Percentiles rank a stretch among this genome's conserved stretches.
Conservation (phyloP, 2,329 filamentous ascomycete genomes). For the Fusarium haematococcum region DNA sequence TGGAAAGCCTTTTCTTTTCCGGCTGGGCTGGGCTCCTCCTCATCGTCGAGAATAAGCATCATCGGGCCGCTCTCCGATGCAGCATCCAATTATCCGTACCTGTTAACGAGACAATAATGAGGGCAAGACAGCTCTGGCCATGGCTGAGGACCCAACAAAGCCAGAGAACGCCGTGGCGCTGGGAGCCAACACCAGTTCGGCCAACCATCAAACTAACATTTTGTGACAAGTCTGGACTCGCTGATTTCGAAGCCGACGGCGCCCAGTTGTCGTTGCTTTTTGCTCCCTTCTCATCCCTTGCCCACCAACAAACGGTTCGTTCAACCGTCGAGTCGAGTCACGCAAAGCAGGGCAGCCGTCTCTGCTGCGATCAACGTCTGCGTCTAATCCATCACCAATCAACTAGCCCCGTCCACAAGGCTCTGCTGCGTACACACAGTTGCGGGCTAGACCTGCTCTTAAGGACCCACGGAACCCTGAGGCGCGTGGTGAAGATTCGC, state of each 20-base stretch:
- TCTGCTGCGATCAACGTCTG: not conserved
- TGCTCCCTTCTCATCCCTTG: not conserved
- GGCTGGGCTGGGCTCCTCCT: not conserved
- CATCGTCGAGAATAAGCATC: conserved; percentile 11
- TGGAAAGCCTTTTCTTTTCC: not conserved
- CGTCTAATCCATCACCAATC: not conserved
- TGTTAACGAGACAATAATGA: conserved; percentile 20
- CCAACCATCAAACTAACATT: conserved; percentile 5
- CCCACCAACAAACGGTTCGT: not conserved
- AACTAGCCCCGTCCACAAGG: not conserved
- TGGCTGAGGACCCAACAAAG: conserved; percentile 14
- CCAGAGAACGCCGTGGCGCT: conserved; percentile 23
- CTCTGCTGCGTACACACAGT: not conserved
- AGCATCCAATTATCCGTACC: not conserved
- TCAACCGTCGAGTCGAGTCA: not conserved
- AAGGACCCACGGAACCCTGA: not conserved
- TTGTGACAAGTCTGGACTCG: not conserved
- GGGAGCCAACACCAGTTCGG: not conserved
- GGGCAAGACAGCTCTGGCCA: conserved; percentile 1
- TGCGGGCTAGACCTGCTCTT: not conserved
- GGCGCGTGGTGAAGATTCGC: conserved; percentile 2
- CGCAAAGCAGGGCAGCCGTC: not conserved
- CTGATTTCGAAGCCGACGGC: not conserved
- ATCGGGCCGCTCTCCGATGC: not conserved
- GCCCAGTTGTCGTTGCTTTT: conserved; percentile 7